Conservation (phyloP, 352 stramenopile species). For the Phytophthora pinifolia region DNA sequence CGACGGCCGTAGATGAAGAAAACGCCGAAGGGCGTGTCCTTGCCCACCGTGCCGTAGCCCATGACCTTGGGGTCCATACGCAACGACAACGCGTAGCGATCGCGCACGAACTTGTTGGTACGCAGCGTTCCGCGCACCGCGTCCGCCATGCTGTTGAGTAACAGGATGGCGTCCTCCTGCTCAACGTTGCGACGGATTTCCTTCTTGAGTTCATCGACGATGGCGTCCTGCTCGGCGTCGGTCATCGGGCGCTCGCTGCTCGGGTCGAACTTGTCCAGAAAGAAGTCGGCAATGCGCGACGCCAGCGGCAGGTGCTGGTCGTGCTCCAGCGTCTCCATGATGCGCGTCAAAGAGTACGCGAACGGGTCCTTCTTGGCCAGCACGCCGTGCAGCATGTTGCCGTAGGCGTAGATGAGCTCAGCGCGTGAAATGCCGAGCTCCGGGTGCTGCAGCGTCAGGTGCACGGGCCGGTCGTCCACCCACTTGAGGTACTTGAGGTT, state of each 20-base stretch:
- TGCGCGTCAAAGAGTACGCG: constrained; percentile 94
- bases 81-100: constrained; percentile 80
- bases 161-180: constrained; percentile 65
- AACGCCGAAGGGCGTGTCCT: constrained; percentile 93
- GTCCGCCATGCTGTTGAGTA: constrained; percentile 81
- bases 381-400: constrained; percentile 94
- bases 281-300: constrained; percentile 94
- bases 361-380: constrained; percentile 94
- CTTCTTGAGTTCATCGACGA: constrained; percentile 57
- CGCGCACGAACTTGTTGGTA: constrained; percentile 83
- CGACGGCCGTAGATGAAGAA: constrained; percentile 97
- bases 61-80: constrained; percentile 80
- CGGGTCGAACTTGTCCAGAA: constrained; percentile 89
- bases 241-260: constrained; percentile 37
- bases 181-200: constrained; percentile 79
- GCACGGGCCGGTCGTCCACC: constrained; percentile 79
- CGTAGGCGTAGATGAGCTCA: constrained; percentile 96
- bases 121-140: constrained; percentile 72
- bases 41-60: constrained; percentile 78
- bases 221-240: constrained; percentile 42
- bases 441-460: constrained; percentile 82
- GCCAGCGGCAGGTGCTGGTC: constrained; percentile 89
- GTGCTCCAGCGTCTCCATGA: constrained; percentile 92
- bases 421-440: constrained; percentile 90
- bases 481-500: constrained; percentile 92